phyloP scores from a whole-genome alignment of 768 basidiomycete species.

The Boletales sp. region DNA sequence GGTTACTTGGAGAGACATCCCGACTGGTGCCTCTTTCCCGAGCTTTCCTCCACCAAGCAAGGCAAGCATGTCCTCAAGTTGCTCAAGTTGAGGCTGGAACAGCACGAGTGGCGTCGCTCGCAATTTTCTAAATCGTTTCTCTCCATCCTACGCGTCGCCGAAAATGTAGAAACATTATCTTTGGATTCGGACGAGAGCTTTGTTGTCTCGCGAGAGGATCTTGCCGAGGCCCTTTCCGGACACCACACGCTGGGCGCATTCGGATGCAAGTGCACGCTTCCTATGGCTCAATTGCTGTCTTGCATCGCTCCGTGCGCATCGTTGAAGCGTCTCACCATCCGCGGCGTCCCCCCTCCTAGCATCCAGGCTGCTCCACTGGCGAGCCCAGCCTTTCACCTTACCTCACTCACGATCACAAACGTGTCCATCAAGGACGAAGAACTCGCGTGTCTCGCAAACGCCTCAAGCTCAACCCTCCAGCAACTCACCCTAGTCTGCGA shows the following conservation, averaged over 20 bases:
- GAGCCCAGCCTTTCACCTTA: neutral
- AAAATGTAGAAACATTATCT: neutral
- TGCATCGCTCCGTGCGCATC: conserved; percentile 9
- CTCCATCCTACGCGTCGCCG: conserved; percentile 1
- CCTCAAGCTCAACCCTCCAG: conserved; percentile 3
- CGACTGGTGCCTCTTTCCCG: neutral
- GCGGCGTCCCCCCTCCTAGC: neutral
- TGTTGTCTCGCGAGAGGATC: neutral
- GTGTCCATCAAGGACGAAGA: conserved; percentile 9
- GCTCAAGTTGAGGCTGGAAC: too few relatives aligned
- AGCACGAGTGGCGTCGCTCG: neutral
- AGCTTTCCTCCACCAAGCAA: neutral
- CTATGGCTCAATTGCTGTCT: neutral
- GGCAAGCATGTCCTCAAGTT: neutral
- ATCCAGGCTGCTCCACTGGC: neutral
- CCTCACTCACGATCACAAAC: neutral
- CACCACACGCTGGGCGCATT: conserved; percentile 1
- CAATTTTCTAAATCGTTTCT: neutral
- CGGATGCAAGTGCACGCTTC: neutral
- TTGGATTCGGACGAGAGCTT: neutral
- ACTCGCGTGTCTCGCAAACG: conserved; percentile 2
- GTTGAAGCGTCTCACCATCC: conserved; percentile 4
- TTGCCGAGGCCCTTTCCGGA: neutral
- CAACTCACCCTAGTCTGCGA: conserved; percentile 1
- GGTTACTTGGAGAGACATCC: conserved; percentile 5